A percentile compares a stretch with the other conserved stretches of the same genome.
Evolutionary conservation across 2,329 filamentous ascomycete genomes (phyloP).

Genomic region (Huntiella abstrusa): DNA sequence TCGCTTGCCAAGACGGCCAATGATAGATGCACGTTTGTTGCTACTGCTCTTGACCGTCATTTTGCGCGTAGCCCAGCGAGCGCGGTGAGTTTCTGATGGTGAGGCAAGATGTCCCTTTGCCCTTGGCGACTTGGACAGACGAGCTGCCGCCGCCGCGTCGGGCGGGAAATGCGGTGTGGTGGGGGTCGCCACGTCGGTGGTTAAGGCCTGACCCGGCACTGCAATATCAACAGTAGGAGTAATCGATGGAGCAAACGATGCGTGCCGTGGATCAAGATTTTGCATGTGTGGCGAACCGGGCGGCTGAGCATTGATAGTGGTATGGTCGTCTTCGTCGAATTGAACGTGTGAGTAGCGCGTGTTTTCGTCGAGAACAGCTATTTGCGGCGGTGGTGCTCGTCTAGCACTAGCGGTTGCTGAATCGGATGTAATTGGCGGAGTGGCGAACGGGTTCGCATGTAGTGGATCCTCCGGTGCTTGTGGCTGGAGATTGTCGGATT

Average conservation of each 20-base stretch:
- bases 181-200: conserved; percentile 8
- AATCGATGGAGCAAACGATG: conserved; percentile 9
- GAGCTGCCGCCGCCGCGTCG: not conserved
- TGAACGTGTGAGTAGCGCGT: conserved; percentile 6
- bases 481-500: conserved; percentile 1
- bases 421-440: not conserved
- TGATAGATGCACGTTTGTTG: conserved; percentile 65
- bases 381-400: conserved; percentile 9
- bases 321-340: conserved; percentile 3
- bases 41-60: conserved; percentile 55
- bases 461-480: not conserved
- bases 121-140: conserved; percentile 7
- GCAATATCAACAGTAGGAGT: conserved; percentile 8
- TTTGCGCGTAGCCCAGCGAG: conserved; percentile 93
- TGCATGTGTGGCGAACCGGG: conserved; percentile 5
- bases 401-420: not conserved
- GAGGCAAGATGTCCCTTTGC: conserved; percentile 10
- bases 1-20: conserved; percentile 51
- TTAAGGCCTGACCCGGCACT: conserved; percentile 10
- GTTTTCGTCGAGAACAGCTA: conserved; percentile 11
- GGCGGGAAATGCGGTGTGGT: conserved; percentile 10
- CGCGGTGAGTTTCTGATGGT: conserved; percentile 40
- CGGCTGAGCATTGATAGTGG: conserved; percentile 5
- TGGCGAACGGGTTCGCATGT: not conserved
- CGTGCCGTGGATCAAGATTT: conserved; percentile 9